phyloP scores from a whole-genome alignment of 108 stramenopile genomes.

The Nannochloropsis oceanica region DNA sequence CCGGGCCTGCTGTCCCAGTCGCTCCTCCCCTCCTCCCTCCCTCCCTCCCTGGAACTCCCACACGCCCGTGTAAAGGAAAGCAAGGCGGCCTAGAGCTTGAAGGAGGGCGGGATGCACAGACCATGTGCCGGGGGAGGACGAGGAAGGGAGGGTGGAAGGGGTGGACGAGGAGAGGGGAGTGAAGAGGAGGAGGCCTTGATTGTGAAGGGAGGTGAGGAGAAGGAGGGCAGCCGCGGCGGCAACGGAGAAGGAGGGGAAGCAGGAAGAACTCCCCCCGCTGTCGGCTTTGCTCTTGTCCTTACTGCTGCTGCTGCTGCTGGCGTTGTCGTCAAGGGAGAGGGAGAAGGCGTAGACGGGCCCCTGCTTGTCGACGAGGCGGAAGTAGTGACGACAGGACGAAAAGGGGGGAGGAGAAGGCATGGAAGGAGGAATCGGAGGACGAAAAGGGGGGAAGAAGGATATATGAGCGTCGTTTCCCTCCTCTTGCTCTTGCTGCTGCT shows the following conservation, averaged over 20 bases:
- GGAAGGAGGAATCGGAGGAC: neutral
- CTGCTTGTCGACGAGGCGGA: neutral
- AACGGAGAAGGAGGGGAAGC: neutral
- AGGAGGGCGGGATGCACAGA: neutral
- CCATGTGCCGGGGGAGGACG: neutral
- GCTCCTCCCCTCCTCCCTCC: neutral
- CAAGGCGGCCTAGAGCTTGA: neutral
- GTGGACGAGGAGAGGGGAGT: neutral
- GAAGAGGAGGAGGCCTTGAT: neutral
- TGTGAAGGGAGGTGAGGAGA: neutral
- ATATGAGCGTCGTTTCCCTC: no score
- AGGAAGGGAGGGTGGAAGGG: neutral
- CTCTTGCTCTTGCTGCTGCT: no score
- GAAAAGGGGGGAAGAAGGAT: neutral
- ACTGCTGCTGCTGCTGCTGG: neutral
- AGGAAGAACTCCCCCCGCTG: no score
- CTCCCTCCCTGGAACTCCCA: neutral
- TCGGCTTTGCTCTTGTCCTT: neutral
- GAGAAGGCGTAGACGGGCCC: neutral
- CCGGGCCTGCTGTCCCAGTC: neutral
- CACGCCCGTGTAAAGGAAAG: neutral
- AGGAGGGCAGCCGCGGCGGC: neutral
- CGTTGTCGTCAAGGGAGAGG: neutral
- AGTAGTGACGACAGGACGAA: neutral
- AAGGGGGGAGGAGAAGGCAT: neutral